Evolutionary conservation across 2,329 filamentous ascomycete genomes (phyloP).

Genomic region (Aspergillus pseudoglaucus): DNA sequence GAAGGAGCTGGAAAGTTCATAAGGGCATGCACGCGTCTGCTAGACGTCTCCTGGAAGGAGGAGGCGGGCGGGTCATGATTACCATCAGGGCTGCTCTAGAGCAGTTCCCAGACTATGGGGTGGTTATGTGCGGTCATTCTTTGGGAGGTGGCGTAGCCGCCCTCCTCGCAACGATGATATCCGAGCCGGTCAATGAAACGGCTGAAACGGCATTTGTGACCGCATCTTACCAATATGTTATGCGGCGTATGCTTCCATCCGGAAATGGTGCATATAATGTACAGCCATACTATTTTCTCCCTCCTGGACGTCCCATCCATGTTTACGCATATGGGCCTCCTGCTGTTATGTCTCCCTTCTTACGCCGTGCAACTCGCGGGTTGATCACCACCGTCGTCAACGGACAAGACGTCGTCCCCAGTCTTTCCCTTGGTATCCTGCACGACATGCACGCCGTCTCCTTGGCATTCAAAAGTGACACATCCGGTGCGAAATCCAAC

Average conservation of each 20-base stretch:
- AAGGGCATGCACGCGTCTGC: conserved; percentile 70
- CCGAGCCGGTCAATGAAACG: conserved; percentile 50
- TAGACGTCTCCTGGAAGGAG: conserved; percentile 59
- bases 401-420: conserved; percentile 66
- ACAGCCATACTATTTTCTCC: conserved; percentile 45
- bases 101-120: conserved; percentile 62
- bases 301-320: conserved; percentile 64
- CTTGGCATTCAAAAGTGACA: conserved; percentile 66
- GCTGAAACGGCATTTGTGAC: conserved; percentile 58
- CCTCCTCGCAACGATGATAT: conserved; percentile 63
- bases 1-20: conserved; percentile 61
- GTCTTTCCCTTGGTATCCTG: conserved; percentile 64
- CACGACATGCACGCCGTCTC: conserved; percentile 70
- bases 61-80: conserved; percentile 59
- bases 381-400: conserved; percentile 70
- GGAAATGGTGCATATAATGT: conserved; percentile 12
- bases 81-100: conserved; percentile 61
- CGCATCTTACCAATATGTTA: conserved; percentile 33
- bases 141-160: conserved; percentile 65
- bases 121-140: conserved; percentile 64
- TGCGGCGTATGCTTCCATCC: conserved; percentile 37
- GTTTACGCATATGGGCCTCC: conserved; percentile 75
- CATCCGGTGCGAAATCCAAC: conserved; percentile 59
- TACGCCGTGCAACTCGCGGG: conserved; percentile 64
- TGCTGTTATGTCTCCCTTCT: conserved; percentile 62